Evolutionary conservation across 1,139 yeast genomes (phyloP), one percentile per base, ranked within the genome.

Genomic region (Yamadazyma pseudoaaseri): DNA sequence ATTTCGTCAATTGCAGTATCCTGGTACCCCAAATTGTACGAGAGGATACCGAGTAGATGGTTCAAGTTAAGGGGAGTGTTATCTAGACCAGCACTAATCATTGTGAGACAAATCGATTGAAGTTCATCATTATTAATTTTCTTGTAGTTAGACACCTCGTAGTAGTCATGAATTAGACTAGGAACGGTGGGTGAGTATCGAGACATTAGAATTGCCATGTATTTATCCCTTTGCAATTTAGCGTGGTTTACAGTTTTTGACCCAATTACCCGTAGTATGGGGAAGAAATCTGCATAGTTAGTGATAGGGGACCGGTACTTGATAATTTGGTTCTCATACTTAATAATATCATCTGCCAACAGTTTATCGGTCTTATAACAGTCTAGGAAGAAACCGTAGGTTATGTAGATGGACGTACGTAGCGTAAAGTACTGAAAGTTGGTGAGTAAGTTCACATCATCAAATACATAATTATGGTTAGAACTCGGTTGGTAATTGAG

Each of bases 1-100:
- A 81, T 53, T 27, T 61, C 65, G 0, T 44, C 30, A 26, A 58
- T 56, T 0, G 76, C 78, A 26, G 44, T 48, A 8, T 60, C 51
- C 47, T 81, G 86, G 13, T 76, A 49, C 1, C 37, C 41, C 4
- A 34, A 34, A 2, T 75, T 67, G 21, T 70, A 75, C 1, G 83
- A 70, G 34, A 84, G 58, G 31, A 79, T 82, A 1, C 86, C 86
- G 41, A 82, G 50, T 10, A 81, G 65, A 44, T 79, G 78, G 42
- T 75, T 73, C 36, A 83, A 60, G 35, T 76, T 81, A 20, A 82
- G 63, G 0, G 90, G 83, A 1, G 83, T 76, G 39, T 85, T 84
- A 50, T 84, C 92, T 21, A 84, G 58, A 0, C 94, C 94, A 4
- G 92, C 92, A 45, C 89, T 81, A 0, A 84, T 81, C 81, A 83